Conservation (phyloP, 2,329 filamentous ascomycete species). For the Stemphylium lycopersici region DNA sequence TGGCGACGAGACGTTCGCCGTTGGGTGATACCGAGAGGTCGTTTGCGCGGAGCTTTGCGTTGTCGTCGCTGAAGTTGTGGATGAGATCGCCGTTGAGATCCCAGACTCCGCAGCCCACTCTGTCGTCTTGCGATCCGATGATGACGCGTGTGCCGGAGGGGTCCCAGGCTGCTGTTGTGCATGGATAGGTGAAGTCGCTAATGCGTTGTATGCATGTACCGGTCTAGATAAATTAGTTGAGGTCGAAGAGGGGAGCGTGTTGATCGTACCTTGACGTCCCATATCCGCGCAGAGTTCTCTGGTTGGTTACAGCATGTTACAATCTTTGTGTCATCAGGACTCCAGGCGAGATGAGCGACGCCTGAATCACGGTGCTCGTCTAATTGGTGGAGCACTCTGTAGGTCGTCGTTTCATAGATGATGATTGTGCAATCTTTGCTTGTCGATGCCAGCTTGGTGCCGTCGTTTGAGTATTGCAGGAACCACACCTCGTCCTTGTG, state of each 20-base stretch:
- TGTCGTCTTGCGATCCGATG: constrained; percentile 60
- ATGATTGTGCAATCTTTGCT: constrained; percentile 76
- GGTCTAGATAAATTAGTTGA: constrained; percentile 28
- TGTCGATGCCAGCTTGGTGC: constrained; percentile 79
- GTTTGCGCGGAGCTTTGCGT: constrained; percentile 71
- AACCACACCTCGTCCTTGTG: constrained; percentile 90
- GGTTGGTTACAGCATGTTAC: constrained; percentile 76
- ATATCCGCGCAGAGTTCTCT: constrained; percentile 73
- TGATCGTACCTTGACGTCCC: constrained; percentile 60
- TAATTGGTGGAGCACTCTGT: constrained; percentile 67
- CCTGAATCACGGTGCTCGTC: constrained; percentile 70
- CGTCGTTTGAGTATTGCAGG: constrained; percentile 87
- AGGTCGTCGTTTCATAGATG: constrained; percentile 80
- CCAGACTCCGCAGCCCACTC: constrained; percentile 58
- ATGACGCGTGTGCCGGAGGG: constrained; percentile 78
- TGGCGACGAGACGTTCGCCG: constrained; percentile 78
- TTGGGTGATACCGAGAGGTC: constrained; percentile 84
- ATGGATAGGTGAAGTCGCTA: constrained; percentile 77
- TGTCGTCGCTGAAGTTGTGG: constrained; percentile 67
- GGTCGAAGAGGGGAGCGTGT: neutral
- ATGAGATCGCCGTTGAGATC: constrained; percentile 64
- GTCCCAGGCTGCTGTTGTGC: constrained; percentile 90
- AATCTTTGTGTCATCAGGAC: constrained; percentile 85
- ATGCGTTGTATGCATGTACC: constrained; percentile 64
- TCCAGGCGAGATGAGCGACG: constrained; percentile 86